These are phyloP conservation scores for Xylaria multiplex DNA, from an alignment of 2,329 filamentous ascomycete genomes.

Conservation along the genomic window DNA sequence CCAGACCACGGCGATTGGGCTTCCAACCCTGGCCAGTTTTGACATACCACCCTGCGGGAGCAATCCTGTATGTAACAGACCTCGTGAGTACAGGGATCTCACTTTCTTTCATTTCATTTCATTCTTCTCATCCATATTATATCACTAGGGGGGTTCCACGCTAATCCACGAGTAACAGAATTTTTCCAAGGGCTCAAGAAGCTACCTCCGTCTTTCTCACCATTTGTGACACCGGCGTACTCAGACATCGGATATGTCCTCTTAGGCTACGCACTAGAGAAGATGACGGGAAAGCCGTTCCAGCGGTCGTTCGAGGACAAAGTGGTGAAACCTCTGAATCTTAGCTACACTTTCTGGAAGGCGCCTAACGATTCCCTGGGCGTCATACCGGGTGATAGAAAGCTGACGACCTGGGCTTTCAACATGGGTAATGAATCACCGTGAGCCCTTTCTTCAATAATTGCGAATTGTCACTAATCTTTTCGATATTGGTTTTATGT, in stretches of 20 bases:
- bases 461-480: too few relatives aligned
- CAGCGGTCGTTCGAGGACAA: slow-evolving; percentile 46
- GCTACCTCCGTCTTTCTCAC: slow-evolving; percentile 48
- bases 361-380: slow-evolving; percentile 48
- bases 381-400: slow-evolving; percentile 49
- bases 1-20: slow-evolving; percentile 42
- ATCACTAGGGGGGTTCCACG: slow-evolving; percentile 17
- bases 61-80: slow-evolving; percentile 47
- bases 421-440: slow-evolving; percentile 48
- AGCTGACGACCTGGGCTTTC: slow-evolving; percentile 48
- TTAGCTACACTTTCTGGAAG: slow-evolving; percentile 49
- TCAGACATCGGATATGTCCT: slow-evolving; percentile 54
- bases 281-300: slow-evolving; percentile 50
- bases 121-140: not conserved
- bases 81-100: slow-evolving; percentile 36
- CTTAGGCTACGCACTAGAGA: slow-evolving; percentile 52
- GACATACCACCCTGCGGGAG: slow-evolving; percentile 50
- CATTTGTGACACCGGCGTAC: slow-evolving; percentile 52
- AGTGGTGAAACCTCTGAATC: slow-evolving; percentile 48
- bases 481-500: rapidly evolving
- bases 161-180: slow-evolving; percentile 40
- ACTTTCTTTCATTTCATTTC: not conserved
- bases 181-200: slow-evolving; percentile 46
- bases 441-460: slow-evolving; percentile 33
- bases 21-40: slow-evolving; percentile 42